These are phyloP conservation scores for Alternaria sp. DNA, from an alignment of 2,329 filamentous ascomycete species.

Conservation along the genomic window DNA sequence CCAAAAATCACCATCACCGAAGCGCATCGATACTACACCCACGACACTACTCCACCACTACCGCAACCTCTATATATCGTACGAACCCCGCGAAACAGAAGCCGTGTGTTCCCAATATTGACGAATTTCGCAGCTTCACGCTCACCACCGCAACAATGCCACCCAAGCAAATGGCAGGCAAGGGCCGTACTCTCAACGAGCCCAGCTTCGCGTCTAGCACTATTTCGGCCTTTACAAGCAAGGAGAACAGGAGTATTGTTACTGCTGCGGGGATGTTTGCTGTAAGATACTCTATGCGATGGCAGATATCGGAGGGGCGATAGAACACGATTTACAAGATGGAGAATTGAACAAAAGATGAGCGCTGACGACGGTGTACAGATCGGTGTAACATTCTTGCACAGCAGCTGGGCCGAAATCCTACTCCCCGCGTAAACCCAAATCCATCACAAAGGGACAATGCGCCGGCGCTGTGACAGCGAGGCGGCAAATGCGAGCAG, in stretches of 20 bases:
- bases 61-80: conserved; percentile 5
- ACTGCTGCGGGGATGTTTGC: conserved; percentile 59
- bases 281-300: conserved; percentile 49
- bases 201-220: conserved; percentile 53
- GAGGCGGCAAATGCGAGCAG: neutral
- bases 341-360: neutral
- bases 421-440: conserved; percentile 57
- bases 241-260: conserved; percentile 60
- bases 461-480: neutral
- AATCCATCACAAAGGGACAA: neutral
- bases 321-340: neutral
- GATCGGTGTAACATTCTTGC: conserved; percentile 61
- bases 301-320: neutral
- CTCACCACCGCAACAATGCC: conserved; percentile 31
- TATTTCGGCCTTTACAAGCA: conserved; percentile 53
- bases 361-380: conserved; percentile 38
- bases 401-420: conserved; percentile 62
- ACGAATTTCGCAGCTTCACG: conserved; percentile 2
- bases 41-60: conserved; percentile 10
- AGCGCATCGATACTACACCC: conserved; percentile 21
- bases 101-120: neutral
- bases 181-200: conserved; percentile 40
- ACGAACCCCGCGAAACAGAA: neutral
- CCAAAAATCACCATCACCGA: conserved; percentile 37
- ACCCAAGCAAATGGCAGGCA: conserved; percentile 40